These are phyloP conservation scores for Beauveria caledonica DNA, from an alignment of 2,329 filamentous ascomycete species.

Conservation along the genomic window DNA sequence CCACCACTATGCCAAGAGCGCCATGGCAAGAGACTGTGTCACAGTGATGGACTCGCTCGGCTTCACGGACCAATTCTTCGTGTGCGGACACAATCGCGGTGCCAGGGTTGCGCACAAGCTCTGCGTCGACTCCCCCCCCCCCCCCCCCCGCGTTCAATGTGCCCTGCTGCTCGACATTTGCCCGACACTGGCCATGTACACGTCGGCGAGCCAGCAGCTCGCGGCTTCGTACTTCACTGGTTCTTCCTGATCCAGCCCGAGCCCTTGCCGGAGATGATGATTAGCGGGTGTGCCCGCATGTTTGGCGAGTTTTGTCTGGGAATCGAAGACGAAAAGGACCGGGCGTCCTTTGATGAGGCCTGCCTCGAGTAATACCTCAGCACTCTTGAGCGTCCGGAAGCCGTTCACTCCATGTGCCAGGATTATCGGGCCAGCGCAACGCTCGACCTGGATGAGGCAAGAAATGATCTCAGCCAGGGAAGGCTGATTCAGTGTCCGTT, in stretches of 20 bases:
- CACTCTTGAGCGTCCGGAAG: slow-evolving; percentile 30
- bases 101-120: slow-evolving; percentile 47
- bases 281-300: slow-evolving; percentile 27
- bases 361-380: slow-evolving; percentile 33
- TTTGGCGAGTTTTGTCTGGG: slow-evolving; percentile 37
- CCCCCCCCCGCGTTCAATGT: slow-evolving; percentile 30
- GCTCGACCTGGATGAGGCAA: slow-evolving; percentile 38
- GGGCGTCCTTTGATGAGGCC: slow-evolving; percentile 24
- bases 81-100: slow-evolving; percentile 51
- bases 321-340: slow-evolving; percentile 25
- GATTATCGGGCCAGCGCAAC: slow-evolving; percentile 43
- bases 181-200: slow-evolving; percentile 47
- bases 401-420: slow-evolving; percentile 43
- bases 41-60: slow-evolving; percentile 37
- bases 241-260: slow-evolving; percentile 46
- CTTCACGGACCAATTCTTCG: slow-evolving; percentile 29
- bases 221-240: slow-evolving; percentile 49
- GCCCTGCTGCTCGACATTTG: slow-evolving; percentile 44
- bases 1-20: slow-evolving; percentile 36
- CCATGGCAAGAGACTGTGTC: slow-evolving; percentile 40
- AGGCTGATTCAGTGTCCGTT: slow-evolving; percentile 33
- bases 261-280: slow-evolving; percentile 43
- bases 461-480: slow-evolving; percentile 29
- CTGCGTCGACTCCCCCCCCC: slow-evolving; percentile 35
- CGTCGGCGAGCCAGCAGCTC: slow-evolving; percentile 31